A percentile compares a stretch with the other conserved stretches of the same genome.
Conservation (phyloP, 768 basidiomycete species). For the Clavaria fumosa region DNA sequence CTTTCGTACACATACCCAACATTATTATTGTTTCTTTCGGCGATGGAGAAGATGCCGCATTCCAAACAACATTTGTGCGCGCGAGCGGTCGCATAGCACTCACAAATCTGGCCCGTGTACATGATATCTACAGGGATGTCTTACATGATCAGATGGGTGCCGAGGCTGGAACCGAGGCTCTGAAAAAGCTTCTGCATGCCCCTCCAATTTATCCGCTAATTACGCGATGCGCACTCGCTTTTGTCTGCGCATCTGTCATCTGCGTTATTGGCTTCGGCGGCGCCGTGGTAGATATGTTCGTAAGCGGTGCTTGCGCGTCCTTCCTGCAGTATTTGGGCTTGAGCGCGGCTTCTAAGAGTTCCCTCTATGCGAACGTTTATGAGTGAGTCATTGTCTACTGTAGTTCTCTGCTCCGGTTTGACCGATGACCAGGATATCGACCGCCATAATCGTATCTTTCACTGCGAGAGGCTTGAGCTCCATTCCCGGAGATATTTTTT, state of each 20-base stretch:
- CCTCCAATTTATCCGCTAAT: slow-evolving; percentile 55
- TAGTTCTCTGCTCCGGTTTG: background rate
- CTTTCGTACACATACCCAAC: slow-evolving; percentile 72
- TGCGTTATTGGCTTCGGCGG: slow-evolving; percentile 75
- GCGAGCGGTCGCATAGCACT: slow-evolving; percentile 68
- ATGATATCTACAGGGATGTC: slow-evolving; percentile 74
- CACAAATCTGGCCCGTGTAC: slow-evolving; percentile 67
- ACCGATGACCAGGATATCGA: slow-evolving; percentile 45
- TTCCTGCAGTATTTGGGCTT: slow-evolving; percentile 68
- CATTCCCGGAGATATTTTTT: slow-evolving; percentile 61
- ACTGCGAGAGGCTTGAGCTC: slow-evolving; percentile 65
- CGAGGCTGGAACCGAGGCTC: slow-evolving; percentile 50
- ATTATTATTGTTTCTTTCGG: slow-evolving; percentile 73
- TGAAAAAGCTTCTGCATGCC: slow-evolving; percentile 46
- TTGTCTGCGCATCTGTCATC: slow-evolving; percentile 65
- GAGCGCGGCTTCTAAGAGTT: slow-evolving; percentile 69
- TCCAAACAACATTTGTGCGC: slow-evolving; percentile 77
- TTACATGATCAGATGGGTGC: slow-evolving; percentile 70
- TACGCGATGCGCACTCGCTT: slow-evolving; percentile 58
- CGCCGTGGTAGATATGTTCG: slow-evolving; percentile 69
- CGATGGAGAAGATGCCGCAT: slow-evolving; percentile 51
- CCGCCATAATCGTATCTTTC: slow-evolving; percentile 74
- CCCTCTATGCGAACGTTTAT: slow-evolving; percentile 90
- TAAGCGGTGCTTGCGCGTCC: slow-evolving; percentile 54
- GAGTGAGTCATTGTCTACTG: slow-evolving; percentile 43